Evolutionary conservation across 2,329 filamentous ascomycete genomes (phyloP).

Genomic region (Phaeoacremonium minimum): DNA sequence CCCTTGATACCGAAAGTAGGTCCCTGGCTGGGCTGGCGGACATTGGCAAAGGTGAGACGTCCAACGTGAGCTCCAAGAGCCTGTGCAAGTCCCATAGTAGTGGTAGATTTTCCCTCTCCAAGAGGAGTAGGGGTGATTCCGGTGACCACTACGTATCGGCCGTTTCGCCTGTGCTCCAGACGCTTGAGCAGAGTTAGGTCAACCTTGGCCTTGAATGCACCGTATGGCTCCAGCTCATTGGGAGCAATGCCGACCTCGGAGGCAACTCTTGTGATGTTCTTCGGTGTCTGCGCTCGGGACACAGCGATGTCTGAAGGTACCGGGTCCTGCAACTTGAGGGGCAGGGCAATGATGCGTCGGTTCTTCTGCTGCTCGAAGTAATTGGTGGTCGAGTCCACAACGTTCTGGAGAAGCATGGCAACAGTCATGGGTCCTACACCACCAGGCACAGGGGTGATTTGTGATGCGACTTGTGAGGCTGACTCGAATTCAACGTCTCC

Average conservation of each 20-base stretch:
- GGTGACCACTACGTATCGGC: slow-evolving; percentile 87
- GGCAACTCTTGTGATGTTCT: slow-evolving; percentile 81
- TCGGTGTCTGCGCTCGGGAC: slow-evolving; percentile 85
- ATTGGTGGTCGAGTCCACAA: slow-evolving; percentile 76
- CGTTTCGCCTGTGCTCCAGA: slow-evolving; percentile 80
- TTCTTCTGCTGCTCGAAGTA: slow-evolving; percentile 82
- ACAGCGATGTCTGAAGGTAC: slow-evolving; percentile 96
- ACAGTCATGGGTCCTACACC: slow-evolving; percentile 99
- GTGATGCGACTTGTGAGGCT: slow-evolving; percentile 78
- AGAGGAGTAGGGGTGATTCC: slow-evolving; percentile 96
- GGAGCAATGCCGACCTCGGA: slow-evolving; percentile 80
- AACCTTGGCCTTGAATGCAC: slow-evolving; percentile 93
- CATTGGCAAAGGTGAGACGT: slow-evolving; percentile 90
- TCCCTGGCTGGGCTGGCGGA: slow-evolving; percentile 93
- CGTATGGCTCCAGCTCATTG: slow-evolving; percentile 93
- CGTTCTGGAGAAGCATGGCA: slow-evolving; percentile 95
- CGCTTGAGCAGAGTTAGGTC: slow-evolving; percentile 78
- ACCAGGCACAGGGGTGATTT: slow-evolving; percentile 93
- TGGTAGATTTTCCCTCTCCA: slow-evolving; percentile 97
- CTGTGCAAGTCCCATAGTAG: slow-evolving; percentile 91
- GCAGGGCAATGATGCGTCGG: slow-evolving; percentile 76
- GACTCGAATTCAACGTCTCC: slow-evolving; percentile 92
- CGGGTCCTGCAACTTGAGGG: slow-evolving; percentile 71
- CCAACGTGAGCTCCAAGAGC: slow-evolving; percentile 85
- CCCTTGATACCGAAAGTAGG: slow-evolving; percentile 99